Evolutionary conservation across 2,329 filamentous ascomycete genomes (phyloP).

Genomic region (Helotiales sp.): DNA sequence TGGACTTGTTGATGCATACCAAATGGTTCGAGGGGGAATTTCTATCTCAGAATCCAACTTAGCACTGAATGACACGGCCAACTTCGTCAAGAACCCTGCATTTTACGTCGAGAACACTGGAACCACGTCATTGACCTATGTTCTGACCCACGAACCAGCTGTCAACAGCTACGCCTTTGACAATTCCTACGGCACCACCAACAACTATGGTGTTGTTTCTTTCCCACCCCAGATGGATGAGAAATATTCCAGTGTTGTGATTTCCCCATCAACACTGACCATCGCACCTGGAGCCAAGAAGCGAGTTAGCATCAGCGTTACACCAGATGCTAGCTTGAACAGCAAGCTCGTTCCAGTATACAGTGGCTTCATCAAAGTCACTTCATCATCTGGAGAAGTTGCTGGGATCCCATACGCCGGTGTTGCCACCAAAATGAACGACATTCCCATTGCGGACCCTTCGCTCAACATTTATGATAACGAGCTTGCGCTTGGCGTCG

Average conservation of each 20-base stretch:
- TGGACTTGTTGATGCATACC: slow-evolving; percentile 21
- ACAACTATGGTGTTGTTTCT: background rate
- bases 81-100: background rate
- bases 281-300: slow-evolving; percentile 11
- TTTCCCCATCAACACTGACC: background rate
- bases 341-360: slow-evolving; percentile 2
- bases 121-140: slow-evolving; percentile 1
- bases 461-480: background rate
- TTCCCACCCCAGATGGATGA: background rate
- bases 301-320: slow-evolving; percentile 6
- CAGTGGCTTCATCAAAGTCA: slow-evolving; percentile 13
- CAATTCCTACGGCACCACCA: background rate
- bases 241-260: slow-evolving; percentile 3
- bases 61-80: slow-evolving; percentile 21
- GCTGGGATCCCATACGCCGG: slow-evolving; percentile 4
- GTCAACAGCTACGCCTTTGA: slow-evolving; percentile 11
- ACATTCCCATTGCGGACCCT: slow-evolving; percentile 4
- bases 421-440: slow-evolving; percentile 14
- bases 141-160: background rate
- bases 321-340: slow-evolving; percentile 1
- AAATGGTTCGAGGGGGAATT: slow-evolving; percentile 2
- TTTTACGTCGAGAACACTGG: slow-evolving; percentile 18
- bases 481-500: background rate
- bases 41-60: slow-evolving; percentile 3
- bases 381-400: background rate